Evolutionary conservation across 768 basidiomycete genomes (phyloP), one percentile per base, ranked within the genome.

Genomic region (Mycena vulgaris): DNA sequence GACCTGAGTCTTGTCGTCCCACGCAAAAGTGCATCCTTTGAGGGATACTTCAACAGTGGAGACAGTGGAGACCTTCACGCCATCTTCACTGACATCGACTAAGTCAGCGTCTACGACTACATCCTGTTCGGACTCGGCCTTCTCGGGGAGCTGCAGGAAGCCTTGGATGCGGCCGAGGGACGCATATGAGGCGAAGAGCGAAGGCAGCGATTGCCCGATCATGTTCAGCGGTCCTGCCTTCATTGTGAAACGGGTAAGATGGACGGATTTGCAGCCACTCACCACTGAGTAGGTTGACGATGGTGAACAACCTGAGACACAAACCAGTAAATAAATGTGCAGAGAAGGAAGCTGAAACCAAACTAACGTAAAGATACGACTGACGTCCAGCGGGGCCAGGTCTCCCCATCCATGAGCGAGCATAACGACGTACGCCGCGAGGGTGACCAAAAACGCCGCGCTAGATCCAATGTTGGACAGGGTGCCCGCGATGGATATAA

Each of bases 101-200:
- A 61, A 28, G 7, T 17, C 39, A n/a, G 35, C 31, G 1, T 47
- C n/a, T n/a, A n/a, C n/a, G n/a, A n/a, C 53, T 11, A 30, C 14
- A 5, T 53, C 30, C 5, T 10, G 21, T n/a, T 30, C 42, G 1
- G 25, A 19, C 39, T 45, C 25, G 40, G 58, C 25, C 63, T 65
- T 65, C 63, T 65, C 63, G 4, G 63, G 63, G 5, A 65, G 53
- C 63, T 56, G 52, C n/a, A 65, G 28, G 45, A 65, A 65, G n/a
- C 52, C 39, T 27, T 65, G 63, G 23, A 65, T 65, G 23, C 63
- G 52, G 4, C 16, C 39, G 21, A 65, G 40, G 13, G 63, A 65
- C 16, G 63, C 63, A 23, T 27, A 48, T 2, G 63, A 65, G 13
- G 63, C 63, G 42, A 65, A 65, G 39, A 65, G 63, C 52, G 6